phyloP scores from a whole-genome alignment of 2,329 filamentous ascomycete genomes.

The Bisporella sp. region DNA sequence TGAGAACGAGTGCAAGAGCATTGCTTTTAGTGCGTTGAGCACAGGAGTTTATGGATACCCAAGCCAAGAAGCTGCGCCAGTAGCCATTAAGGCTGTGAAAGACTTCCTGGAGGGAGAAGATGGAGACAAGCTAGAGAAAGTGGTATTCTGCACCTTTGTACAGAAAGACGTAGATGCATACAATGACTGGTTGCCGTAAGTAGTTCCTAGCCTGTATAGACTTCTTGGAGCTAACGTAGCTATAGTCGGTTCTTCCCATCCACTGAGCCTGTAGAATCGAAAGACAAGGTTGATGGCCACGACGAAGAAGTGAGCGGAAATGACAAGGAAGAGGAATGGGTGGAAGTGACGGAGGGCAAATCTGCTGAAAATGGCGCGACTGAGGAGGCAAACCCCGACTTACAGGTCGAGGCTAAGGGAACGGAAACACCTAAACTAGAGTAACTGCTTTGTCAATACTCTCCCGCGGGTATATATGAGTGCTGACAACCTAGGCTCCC shows the following conservation, averaged over 20 bases:
- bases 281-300: background rate
- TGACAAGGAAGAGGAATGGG: slow-evolving; percentile 14
- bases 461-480: slow-evolving; percentile 13
- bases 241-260: slow-evolving; percentile 42
- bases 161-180: slow-evolving; percentile 73
- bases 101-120: slow-evolving; percentile 43
- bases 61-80: slow-evolving; percentile 60
- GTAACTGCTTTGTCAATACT: background rate
- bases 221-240: slow-evolving; percentile 2
- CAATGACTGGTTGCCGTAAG: slow-evolving; percentile 64
- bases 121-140: slow-evolving; percentile 52
- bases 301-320: background rate
- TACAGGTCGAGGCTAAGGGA: background rate
- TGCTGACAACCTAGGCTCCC: slow-evolving; percentile 23
- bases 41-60: slow-evolving; percentile 91
- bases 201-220: slow-evolving; percentile 18
- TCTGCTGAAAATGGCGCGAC: slow-evolving; percentile 19
- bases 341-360: slow-evolving; percentile 20
- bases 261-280: slow-evolving; percentile 22
- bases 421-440: background rate
- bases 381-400: background rate
- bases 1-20: slow-evolving; percentile 54
- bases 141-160: slow-evolving; percentile 83
- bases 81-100: slow-evolving; percentile 56
- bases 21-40: slow-evolving; percentile 81